Percentiles rank a stretch among this genome's conserved stretches.
These are phyloP conservation scores for Tolypocladium sp. DNA, from an alignment of 2,329 filamentous ascomycete species.

Conservation along the genomic window DNA sequence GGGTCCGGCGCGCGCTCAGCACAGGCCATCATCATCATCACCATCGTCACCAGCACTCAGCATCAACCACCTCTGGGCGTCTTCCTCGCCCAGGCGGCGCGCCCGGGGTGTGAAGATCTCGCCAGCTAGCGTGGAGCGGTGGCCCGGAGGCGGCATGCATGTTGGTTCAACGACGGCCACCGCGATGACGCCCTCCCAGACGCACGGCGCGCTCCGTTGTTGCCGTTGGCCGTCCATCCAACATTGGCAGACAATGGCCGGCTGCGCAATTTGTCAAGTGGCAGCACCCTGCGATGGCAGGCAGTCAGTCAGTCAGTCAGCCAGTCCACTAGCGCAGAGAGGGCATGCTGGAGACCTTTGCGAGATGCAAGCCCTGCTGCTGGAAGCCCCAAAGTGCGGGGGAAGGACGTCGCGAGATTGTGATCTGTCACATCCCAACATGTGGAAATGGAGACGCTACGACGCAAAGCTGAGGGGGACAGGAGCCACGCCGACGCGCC, in stretches of 20 bases:
- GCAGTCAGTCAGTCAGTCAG: neutral
- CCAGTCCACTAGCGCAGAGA: neutral
- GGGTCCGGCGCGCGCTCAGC: neutral
- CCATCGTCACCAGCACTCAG: neutral
- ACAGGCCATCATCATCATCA: neutral
- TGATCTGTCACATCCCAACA: neutral
- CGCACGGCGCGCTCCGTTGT: neutral
- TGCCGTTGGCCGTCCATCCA: neutral
- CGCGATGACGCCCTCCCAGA: neutral
- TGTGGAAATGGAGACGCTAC: neutral
- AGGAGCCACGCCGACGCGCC: neutral
- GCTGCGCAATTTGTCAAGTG: neutral
- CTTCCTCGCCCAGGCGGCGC: neutral
- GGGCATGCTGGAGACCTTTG: neutral
- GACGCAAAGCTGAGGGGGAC: neutral
- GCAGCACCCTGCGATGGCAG: neutral
- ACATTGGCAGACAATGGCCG: neutral
- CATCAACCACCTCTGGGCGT: neutral
- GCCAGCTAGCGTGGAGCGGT: neutral
- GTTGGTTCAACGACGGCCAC: neutral
- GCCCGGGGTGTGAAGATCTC: neutral
- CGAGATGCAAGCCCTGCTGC: neutral
- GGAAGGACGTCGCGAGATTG: neutral
- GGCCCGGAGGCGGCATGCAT: neutral
- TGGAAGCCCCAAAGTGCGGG: neutral